These are phyloP conservation scores for Dactylella cylindrospora DNA, from an alignment of 2,329 filamentous ascomycete species.

Conservation along the genomic window DNA sequence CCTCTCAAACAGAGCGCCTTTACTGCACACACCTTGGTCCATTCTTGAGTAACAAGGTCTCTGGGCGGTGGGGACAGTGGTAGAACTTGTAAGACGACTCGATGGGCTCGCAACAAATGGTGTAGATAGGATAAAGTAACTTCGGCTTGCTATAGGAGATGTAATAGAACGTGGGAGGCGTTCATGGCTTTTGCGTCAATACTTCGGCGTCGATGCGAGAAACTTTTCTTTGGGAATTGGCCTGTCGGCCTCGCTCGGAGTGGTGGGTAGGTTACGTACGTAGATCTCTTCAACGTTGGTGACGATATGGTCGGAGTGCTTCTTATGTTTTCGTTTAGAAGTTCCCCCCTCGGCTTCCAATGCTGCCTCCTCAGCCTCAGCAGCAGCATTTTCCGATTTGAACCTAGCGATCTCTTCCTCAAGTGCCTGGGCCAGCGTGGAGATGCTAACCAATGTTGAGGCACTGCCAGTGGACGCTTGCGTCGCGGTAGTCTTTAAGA, in stretches of 20 bases:
- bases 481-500: slow-evolving; percentile 24
- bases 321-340: slow-evolving; percentile 33
- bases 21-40: slow-evolving; percentile 40
- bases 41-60: slow-evolving; percentile 40
- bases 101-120: slow-evolving; percentile 33
- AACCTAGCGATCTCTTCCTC: slow-evolving; percentile 44
- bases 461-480: slow-evolving; percentile 54
- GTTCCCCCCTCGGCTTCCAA: slow-evolving; percentile 10
- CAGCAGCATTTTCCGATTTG: slow-evolving; percentile 38
- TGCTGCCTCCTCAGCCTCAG: slow-evolving; percentile 15
- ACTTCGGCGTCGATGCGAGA: slow-evolving; percentile 25
- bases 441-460: slow-evolving; percentile 56
- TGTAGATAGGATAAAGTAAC: slow-evolving; percentile 42
- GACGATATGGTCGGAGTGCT: slow-evolving; percentile 21
- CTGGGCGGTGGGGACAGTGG: slow-evolving; percentile 18
- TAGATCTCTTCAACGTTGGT: slow-evolving; percentile 40
- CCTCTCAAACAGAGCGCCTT: slow-evolving; percentile 41
- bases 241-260: not conserved
- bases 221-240: not conserved
- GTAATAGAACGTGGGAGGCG: slow-evolving; percentile 20
- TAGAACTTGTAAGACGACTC: slow-evolving; percentile 35
- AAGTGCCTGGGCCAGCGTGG: slow-evolving; percentile 54
- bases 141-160: slow-evolving; percentile 39
- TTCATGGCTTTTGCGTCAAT: slow-evolving; percentile 32
- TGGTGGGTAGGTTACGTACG: slow-evolving; percentile 23